phyloP scores from a whole-genome alignment of 163 green algal genomes.

The Trebouxiophyceae sp. region DNA sequence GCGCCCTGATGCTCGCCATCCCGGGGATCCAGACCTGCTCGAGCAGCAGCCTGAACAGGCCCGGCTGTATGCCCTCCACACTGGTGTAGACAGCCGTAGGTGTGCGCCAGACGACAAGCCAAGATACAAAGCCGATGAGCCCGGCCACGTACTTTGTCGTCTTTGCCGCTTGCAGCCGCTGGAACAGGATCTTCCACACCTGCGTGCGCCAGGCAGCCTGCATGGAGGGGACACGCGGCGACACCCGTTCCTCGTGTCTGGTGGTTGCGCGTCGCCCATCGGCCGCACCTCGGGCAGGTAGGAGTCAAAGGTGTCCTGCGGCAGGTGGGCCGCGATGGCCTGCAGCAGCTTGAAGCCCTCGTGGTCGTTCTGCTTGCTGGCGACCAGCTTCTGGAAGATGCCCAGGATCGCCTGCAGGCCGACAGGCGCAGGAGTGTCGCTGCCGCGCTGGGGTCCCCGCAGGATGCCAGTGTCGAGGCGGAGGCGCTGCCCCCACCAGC shows the following conservation, averaged over 20 bases:
- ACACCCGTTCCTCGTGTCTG: no score
- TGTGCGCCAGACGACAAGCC: no score
- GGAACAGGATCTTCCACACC: slow-evolving; percentile 59
- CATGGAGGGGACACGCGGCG: background rate
- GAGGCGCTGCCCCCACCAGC: background rate
- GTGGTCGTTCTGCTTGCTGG: slow-evolving; percentile 73
- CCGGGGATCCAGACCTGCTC: slow-evolving; percentile 26
- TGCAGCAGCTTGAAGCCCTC: slow-evolving; percentile 89
- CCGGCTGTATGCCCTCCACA: slow-evolving; percentile 72
- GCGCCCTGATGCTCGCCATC: slow-evolving; percentile 27
- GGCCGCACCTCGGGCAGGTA: slow-evolving; percentile 55
- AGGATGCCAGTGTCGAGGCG: slow-evolving; percentile 48
- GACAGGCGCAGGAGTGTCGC: no score
- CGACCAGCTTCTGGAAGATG: slow-evolving; percentile 87
- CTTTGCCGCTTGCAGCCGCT: slow-evolving; percentile 55
- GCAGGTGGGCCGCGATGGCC: slow-evolving; percentile 61
- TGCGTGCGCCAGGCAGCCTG: slow-evolving; percentile 4
- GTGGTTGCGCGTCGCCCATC: no score
- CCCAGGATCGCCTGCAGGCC: slow-evolving; percentile 57
- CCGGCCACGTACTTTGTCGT: slow-evolving; percentile 70
- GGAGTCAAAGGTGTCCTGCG: slow-evolving; percentile 32
- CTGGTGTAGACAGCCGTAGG: slow-evolving; percentile 29
- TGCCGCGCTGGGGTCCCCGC: slow-evolving; percentile 39
- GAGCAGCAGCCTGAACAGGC: slow-evolving; percentile 49
- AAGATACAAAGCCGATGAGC: slow-evolving; percentile 73